These are phyloP conservation scores for Amesomyces nigricolor DNA, from an alignment of 2,329 filamentous ascomycete species.

Conservation along the genomic window DNA sequence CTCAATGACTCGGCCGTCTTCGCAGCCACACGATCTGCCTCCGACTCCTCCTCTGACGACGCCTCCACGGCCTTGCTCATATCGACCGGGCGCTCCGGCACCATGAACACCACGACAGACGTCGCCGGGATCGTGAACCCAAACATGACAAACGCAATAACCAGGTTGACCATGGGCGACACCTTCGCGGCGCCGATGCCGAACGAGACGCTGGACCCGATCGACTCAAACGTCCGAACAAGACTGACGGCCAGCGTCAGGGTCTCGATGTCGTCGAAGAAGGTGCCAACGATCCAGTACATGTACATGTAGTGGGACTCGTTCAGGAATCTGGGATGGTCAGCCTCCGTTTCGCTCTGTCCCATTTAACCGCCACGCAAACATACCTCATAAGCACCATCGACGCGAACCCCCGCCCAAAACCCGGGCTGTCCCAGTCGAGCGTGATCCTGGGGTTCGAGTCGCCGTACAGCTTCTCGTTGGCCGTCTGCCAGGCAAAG, in stretches of 20 bases:
- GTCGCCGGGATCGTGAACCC: constrained; percentile 36
- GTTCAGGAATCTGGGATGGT: constrained; percentile 45
- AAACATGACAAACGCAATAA: constrained; percentile 45
- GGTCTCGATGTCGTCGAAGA: constrained; percentile 47
- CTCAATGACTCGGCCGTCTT: neutral
- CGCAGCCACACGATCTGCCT: neutral
- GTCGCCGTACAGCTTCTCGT: constrained; percentile 41
- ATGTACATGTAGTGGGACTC: constrained; percentile 48
- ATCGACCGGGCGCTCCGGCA: constrained; percentile 33
- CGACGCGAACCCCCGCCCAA: constrained; percentile 42
- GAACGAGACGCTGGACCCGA: constrained; percentile 43
- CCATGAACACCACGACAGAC: constrained; percentile 32
- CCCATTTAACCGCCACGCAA: too few relatives aligned
- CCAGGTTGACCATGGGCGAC: constrained; percentile 43
- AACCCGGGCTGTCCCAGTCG: constrained; percentile 41
- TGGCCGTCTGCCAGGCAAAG: constrained; percentile 44
- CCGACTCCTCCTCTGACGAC: constrained; percentile 7
- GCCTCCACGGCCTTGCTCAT: constrained; percentile 21
- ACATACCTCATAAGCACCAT: constrained; percentile 32
- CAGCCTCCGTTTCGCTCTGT: too few relatives aligned
- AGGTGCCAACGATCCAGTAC: constrained; percentile 47
- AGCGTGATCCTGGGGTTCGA: constrained; percentile 36
- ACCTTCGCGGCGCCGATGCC: constrained; percentile 43
- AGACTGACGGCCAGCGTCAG: constrained; percentile 45
- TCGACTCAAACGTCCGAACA: constrained; percentile 43